phyloP scores from a whole-genome alignment of 441 rosid species.

The Populus hybrid region DNA sequence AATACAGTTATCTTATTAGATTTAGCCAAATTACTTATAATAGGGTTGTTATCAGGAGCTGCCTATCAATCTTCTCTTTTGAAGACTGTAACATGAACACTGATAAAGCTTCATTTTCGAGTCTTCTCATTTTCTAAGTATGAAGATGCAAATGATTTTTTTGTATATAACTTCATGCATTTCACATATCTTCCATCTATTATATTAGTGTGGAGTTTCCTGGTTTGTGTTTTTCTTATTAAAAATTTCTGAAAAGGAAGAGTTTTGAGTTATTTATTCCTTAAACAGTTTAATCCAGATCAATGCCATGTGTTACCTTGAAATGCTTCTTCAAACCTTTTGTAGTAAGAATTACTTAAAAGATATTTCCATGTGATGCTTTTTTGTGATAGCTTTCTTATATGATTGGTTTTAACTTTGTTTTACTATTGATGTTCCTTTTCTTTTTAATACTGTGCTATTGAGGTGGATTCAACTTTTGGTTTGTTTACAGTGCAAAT shows the following conservation, averaged over 20 bases:
- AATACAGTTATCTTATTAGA: background rate
- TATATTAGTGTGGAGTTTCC: background rate
- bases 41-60: background rate
- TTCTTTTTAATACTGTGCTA: background rate
- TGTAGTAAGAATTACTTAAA: background rate
- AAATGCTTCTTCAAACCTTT: background rate
- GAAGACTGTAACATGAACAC: background rate
- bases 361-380: background rate
- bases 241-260: background rate
- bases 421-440: background rate
- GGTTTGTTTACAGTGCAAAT: slow-evolving; percentile 61
- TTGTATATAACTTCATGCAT: too few relatives aligned
- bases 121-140: background rate
- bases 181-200: background rate
- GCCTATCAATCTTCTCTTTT: background rate
- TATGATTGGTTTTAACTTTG: background rate
- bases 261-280: background rate
- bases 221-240: background rate
- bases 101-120: background rate
- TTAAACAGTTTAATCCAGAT: background rate
- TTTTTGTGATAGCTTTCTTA: background rate
- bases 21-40: background rate
- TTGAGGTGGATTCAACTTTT: slow-evolving; percentile 13
- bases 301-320: background rate
- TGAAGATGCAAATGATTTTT: background rate